Conservation (phyloP, 1,139 yeast species). For the Eremothecium sinecaudum region DNA sequence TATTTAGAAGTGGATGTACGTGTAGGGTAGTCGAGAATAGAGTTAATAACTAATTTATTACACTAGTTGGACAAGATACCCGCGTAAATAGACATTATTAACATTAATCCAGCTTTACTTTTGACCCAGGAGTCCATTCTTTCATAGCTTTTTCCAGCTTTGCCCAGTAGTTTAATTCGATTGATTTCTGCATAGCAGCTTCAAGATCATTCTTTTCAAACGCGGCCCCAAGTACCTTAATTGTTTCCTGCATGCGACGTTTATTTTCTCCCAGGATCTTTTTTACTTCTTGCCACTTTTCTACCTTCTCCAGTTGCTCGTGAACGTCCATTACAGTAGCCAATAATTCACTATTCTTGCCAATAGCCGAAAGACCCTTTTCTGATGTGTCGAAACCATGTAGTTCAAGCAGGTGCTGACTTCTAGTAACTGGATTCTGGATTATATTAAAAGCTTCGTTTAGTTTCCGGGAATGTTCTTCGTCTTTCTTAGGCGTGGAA, state of each 20-base stretch:
- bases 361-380: constrained; percentile 22
- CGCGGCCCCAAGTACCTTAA: constrained; percentile 28
- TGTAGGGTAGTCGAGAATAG: too few species aligned
- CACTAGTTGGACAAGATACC: too few species aligned
- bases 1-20: too few species aligned
- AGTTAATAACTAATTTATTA: too few species aligned
- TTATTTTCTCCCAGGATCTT: constrained; percentile 48
- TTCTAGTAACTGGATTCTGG: constrained; percentile 59
- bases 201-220: constrained; percentile 35
- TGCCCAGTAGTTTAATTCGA: constrained; percentile 74
- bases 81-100: too few species aligned
- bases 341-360: constrained; percentile 49
- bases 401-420: constrained; percentile 44
- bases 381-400: constrained; percentile 39
- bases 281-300: constrained; percentile 47
- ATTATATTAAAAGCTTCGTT: constrained; percentile 71
- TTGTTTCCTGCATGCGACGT: constrained; percentile 39
- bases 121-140: constrained; percentile 71
- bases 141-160: constrained; percentile 65
- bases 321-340: constrained; percentile 75
- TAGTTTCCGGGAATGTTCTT: constrained; percentile 36
- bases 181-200: constrained; percentile 53
- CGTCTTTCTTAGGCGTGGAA: constrained; percentile 12
- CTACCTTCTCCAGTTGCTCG: constrained; percentile 61
- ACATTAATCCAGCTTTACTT: too few species aligned